phyloP scores from a whole-genome alignment of 495 filamentous ascomycete species.

The Cercophora newfieldiana region DNA sequence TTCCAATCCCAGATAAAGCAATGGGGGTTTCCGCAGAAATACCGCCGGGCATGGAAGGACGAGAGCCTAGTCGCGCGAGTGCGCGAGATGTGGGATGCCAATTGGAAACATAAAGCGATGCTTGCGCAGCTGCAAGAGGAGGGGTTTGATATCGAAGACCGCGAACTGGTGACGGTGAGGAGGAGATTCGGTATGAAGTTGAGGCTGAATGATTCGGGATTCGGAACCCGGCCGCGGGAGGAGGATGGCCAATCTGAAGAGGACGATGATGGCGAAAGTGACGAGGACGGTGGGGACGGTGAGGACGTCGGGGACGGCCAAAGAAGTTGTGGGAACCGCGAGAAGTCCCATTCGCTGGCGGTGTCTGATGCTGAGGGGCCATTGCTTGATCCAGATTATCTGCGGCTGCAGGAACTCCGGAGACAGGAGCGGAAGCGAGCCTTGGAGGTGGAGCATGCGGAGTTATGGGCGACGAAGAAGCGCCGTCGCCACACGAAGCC shows the following conservation, averaged over 20 bases:
- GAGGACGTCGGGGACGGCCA: conserved; percentile 31
- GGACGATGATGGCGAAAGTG: conserved; percentile 17
- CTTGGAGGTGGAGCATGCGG: conserved; percentile 63
- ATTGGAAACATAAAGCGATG: conserved; percentile 70
- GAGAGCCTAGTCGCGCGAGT: conserved; percentile 63
- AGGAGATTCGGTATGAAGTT: conserved; percentile 64
- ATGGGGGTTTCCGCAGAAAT: conserved; percentile 77
- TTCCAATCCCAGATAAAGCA: conserved; percentile 72
- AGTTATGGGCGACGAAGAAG: conserved; percentile 65
- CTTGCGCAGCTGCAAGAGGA: conserved; percentile 63
- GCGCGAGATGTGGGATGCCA: conserved; percentile 74
- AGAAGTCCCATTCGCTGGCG: too few species aligned
- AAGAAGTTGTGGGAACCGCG: not conserved
- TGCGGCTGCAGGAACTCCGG: conserved; percentile 54
- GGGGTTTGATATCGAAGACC: conserved; percentile 69
- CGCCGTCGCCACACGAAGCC: conserved; percentile 69
- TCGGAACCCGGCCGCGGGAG: not conserved
- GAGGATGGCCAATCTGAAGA: conserved; percentile 32
- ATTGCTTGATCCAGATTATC: conserved; percentile 15
- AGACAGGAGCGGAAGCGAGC: conserved; percentile 56
- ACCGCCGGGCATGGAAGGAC: conserved; percentile 69
- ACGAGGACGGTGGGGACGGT: not conserved
- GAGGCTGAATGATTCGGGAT: conserved; percentile 59
- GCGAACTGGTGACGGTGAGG: conserved; percentile 66
- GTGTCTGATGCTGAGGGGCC: not conserved